phyloP scores from a whole-genome alignment of 345 rosid species.

The Dipteronia sinensis region DNA sequence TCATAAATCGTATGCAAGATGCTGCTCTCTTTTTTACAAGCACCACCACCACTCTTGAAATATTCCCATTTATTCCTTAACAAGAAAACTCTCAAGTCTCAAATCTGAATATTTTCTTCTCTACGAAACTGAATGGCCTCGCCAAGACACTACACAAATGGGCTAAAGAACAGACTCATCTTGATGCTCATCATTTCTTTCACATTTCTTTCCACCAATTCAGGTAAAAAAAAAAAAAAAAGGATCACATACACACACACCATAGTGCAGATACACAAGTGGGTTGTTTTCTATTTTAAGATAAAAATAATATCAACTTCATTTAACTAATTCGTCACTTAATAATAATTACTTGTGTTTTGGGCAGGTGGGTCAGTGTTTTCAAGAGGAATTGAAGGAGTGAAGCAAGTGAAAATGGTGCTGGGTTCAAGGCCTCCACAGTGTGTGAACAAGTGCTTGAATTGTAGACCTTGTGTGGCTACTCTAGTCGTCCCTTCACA shows the following conservation, averaged over 20 bases:
- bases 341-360: background rate
- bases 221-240: constrained; percentile 14
- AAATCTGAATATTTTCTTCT: background rate
- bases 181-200: constrained; percentile 23
- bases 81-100: background rate
- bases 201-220: constrained; percentile 16
- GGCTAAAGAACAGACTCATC: constrained; percentile 18
- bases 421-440: constrained; percentile 46
- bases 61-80: background rate
- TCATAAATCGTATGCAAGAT: background rate
- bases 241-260: too few relatives aligned
- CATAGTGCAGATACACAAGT: background rate
- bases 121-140: constrained; percentile 19
- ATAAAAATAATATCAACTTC: background rate
- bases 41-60: background rate
- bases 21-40: background rate
- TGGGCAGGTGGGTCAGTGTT: constrained; percentile 12
- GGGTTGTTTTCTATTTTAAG: background rate
- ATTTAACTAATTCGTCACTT: background rate
- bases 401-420: constrained; percentile 27
- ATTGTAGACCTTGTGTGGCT: constrained; percentile 48
- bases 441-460: constrained; percentile 40
- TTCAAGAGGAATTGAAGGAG: constrained; percentile 16
- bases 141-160: constrained; percentile 22
- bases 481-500: constrained; percentile 36